phyloP scores from a whole-genome alignment of 305 asterid genomes.

The Solanum aculeatissimum region DNA sequence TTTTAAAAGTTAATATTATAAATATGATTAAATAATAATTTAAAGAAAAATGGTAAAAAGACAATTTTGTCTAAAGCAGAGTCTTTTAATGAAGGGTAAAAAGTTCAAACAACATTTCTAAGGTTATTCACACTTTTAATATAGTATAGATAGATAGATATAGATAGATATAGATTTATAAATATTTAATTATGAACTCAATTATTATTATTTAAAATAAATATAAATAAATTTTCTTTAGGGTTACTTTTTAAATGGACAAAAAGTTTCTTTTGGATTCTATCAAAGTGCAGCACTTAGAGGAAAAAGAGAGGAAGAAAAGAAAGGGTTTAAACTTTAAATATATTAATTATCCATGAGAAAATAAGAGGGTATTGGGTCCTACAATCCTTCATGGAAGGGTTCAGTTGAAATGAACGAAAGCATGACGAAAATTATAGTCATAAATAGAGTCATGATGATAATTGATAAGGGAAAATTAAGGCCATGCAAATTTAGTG shows the following conservation, averaged over 20 bases:
- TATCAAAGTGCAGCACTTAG: slow-evolving; percentile 39
- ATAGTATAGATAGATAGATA: too few species aligned
- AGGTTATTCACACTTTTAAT: too few species aligned
- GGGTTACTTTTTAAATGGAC: slow-evolving; percentile 10
- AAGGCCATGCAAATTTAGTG: neutral
- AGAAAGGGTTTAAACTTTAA: neutral
- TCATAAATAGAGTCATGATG: slow-evolving; percentile 11
- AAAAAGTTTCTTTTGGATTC: slow-evolving; percentile 10
- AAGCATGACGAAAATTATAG: slow-evolving; percentile 65
- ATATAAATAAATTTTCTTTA: neutral
- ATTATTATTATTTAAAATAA: neutral
- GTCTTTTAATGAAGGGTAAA: too few species aligned
- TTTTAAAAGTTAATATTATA: too few species aligned
- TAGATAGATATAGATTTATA: neutral
- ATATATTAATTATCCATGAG: neutral
- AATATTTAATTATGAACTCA: neutral
- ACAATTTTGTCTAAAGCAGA: too few species aligned
- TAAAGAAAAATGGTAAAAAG: too few species aligned
- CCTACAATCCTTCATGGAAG: slow-evolving; percentile 10
- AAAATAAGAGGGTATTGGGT: slow-evolving; percentile 24
- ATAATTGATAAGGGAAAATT: neutral
- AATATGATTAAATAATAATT: too few species aligned
- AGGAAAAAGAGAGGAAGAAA: neutral
- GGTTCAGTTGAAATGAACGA: slow-evolving; percentile 40
- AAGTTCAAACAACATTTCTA: too few species aligned